A percentile compares a stretch with the other conserved stretches of the same genome.
Conservation (phyloP, 805 yeast species). For the Kodamaea lidongshanica region DNA sequence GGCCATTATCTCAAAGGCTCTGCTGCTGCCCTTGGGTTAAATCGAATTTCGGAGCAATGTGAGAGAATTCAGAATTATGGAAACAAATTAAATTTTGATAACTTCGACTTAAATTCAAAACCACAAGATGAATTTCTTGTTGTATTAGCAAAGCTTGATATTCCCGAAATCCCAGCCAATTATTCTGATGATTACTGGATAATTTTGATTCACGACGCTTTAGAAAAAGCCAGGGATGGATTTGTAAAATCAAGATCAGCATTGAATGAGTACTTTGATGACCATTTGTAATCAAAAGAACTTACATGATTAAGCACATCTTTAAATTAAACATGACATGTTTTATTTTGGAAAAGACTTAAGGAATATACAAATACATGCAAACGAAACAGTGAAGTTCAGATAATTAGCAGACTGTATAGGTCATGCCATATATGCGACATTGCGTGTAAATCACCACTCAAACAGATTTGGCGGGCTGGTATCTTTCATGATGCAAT, state of each 20-base stretch:
- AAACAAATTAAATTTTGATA: constrained; percentile 39
- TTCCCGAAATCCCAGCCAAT: constrained; percentile 9
- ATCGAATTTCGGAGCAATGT: constrained; percentile 77
- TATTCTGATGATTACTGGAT: constrained; percentile 33
- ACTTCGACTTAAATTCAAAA: constrained; percentile 21
- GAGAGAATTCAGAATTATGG: constrained; percentile 93
- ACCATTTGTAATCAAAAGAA: constrained; percentile 11
- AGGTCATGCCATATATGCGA: too few species aligned
- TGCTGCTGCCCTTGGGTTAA: constrained; percentile 88
- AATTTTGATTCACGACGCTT: constrained; percentile 46
- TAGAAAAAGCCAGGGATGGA: constrained; percentile 44
- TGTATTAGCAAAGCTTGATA: constrained; percentile 10
- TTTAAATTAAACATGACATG: too few species aligned
- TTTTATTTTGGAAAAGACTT: too few species aligned
- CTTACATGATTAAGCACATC: too few species aligned
- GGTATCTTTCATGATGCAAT: too few species aligned
- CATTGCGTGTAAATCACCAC: too few species aligned
- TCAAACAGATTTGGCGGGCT: too few species aligned
- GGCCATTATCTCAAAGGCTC: constrained; percentile 96
- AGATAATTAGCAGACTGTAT: too few species aligned
- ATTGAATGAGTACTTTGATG: constrained; percentile 48
- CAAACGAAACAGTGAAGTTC: too few species aligned
- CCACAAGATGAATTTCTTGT: constrained; percentile 25
- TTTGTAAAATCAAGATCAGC: constrained; percentile 46
- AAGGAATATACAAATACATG: too few species aligned